These are phyloP conservation scores for Albizia julibrissin DNA, from an alignment of 306 rosid species.

Conservation along the genomic window DNA sequence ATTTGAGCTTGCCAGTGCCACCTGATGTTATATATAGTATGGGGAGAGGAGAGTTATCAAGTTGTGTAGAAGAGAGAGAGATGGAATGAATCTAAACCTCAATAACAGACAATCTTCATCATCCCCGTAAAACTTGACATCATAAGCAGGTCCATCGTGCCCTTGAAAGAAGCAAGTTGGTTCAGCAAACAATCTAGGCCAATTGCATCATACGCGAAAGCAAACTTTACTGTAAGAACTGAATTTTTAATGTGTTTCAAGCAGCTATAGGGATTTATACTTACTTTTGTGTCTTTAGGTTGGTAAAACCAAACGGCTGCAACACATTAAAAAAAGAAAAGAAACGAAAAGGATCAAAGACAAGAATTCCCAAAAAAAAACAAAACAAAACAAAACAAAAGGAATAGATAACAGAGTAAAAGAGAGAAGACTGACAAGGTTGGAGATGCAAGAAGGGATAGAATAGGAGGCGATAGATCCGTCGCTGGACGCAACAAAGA, in stretches of 20 bases:
- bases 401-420: not conserved
- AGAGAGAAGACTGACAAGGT: conserved; percentile 43
- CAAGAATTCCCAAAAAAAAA: not conserved
- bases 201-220: conserved; percentile 38
- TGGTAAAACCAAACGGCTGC: conserved; percentile 61
- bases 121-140: conserved; percentile 72
- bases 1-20: not conserved
- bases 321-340: not conserved
- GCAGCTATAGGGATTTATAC: conserved; percentile 26
- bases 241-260: not conserved
- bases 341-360: not conserved
- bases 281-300: conserved; percentile 51
- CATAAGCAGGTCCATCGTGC: conserved; percentile 85
- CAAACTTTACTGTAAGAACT: conserved; percentile 31
- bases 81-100: conserved; percentile 54
- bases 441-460: conserved; percentile 62
- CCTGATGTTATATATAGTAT: not conserved
- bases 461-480: conserved; percentile 82
- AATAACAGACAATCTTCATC: conserved; percentile 64
- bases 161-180: conserved; percentile 71
- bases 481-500: conserved; percentile 83
- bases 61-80: not conserved
- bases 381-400: not conserved
- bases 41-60: not conserved
- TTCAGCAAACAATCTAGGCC: conserved; percentile 59